Evolutionary conservation across 2,329 filamentous ascomycete genomes (phyloP).

Genomic region (Colletotrichum tropicale): DNA sequence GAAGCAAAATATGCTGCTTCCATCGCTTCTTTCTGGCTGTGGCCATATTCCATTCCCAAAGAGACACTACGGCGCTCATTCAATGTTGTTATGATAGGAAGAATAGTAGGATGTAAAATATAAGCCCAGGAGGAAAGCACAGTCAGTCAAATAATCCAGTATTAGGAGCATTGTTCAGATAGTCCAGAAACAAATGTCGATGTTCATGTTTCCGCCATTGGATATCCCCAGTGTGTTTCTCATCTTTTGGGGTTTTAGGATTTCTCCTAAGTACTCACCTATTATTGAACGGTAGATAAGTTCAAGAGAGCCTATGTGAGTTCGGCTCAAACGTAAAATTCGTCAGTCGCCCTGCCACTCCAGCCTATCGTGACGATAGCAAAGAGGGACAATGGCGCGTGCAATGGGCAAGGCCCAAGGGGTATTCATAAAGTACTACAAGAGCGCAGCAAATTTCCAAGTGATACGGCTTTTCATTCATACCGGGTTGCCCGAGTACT

Average conservation of each 20-base stretch:
- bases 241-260: no score
- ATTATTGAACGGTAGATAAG: not conserved
- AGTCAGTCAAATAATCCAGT: not conserved
- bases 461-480: no score
- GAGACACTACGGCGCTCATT: not conserved
- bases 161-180: no score
- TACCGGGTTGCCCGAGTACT: no score
- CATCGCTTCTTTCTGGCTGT: no score
- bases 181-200: no score
- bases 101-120: not conserved
- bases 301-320: not conserved
- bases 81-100: not conserved
- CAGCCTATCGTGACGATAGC: no score
- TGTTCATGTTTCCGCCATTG: no score
- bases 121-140: not conserved
- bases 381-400: not conserved
- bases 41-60: not conserved
- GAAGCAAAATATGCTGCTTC: no score
- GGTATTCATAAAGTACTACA: fast-evolving
- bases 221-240: no score
- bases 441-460: not conserved
- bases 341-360: not conserved
- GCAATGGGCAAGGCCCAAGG: not conserved
- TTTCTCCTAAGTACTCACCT: no score
- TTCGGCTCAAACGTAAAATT: no score